A percentile compares a stretch with the other conserved stretches of the same genome.
Conservation (phyloP, 805 yeast species). For the Yarrowia bubula region DNA sequence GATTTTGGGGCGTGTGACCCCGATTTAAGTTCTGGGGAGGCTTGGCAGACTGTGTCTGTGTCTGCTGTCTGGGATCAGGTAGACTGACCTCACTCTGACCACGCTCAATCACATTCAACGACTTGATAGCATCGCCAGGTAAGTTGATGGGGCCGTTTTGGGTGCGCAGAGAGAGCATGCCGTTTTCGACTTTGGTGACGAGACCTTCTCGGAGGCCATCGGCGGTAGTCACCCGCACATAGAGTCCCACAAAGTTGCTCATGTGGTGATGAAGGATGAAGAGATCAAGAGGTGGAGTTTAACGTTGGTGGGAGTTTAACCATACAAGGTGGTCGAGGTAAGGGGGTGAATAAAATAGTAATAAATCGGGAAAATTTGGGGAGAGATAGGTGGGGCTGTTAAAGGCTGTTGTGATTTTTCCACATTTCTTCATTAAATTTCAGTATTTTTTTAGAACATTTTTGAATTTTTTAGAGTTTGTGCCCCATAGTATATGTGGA, state of each 20-base stretch:
- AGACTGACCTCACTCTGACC: background rate
- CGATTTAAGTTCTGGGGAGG: background rate
- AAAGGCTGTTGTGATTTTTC: too few relatives aligned
- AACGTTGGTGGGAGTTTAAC: background rate
- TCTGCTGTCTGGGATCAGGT: constrained; percentile 18
- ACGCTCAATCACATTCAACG: constrained; percentile 6
- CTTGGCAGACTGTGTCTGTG: too few relatives aligned
- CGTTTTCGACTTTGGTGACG: constrained; percentile 25
- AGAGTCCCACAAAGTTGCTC: constrained; percentile 27
- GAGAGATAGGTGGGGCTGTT: too few relatives aligned
- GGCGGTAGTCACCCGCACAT: constrained; percentile 24
- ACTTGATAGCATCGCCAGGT: constrained; percentile 16
- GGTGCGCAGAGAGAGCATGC: constrained; percentile 8
- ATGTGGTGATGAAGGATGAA: background rate
- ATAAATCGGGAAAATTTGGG: background rate
- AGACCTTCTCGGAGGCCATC: constrained; percentile 21
- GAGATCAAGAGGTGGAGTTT: background rate
- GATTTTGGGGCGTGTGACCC: background rate
- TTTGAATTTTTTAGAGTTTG: too few relatives aligned
- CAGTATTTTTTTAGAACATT: too few relatives aligned
- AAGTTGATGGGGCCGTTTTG: constrained; percentile 15
- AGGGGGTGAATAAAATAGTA: background rate
- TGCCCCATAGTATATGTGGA: too few relatives aligned
- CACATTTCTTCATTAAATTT: too few relatives aligned
- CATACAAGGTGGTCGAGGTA: too few relatives aligned